A percentile compares a stretch with the other conserved stretches of the same genome.
Conservation (phyloP, 148 eudicot genomes). For the Chenopodium album region DNA sequence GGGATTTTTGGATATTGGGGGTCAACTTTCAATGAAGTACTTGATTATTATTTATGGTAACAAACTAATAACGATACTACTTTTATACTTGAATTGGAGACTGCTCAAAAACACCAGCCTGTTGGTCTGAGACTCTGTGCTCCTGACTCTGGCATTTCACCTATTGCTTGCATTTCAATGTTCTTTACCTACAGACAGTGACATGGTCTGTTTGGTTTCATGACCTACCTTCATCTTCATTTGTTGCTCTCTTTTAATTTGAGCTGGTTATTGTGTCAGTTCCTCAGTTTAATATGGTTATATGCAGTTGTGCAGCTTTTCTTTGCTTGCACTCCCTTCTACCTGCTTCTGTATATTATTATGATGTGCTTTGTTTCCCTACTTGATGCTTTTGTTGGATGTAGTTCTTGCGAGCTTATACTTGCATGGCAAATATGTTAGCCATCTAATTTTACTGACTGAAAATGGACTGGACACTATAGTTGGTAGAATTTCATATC, state of each 20-base stretch:
- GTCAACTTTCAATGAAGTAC: not conserved
- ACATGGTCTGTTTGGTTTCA: not conserved
- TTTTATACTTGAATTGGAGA: not conserved
- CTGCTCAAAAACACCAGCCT: not conserved
- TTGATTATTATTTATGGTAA: not conserved
- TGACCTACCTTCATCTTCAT: not conserved
- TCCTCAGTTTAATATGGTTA: not conserved
- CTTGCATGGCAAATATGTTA: no score
- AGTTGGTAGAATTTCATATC: constrained; percentile 11
- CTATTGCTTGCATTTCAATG: not conserved
- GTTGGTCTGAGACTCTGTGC: not conserved
- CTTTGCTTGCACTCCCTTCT: not conserved
- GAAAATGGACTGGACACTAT: not conserved
- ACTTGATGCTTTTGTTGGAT: not conserved
- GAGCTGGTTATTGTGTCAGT: not conserved
- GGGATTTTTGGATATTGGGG: not conserved
- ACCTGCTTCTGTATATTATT: not conserved
- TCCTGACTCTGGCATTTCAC: not conserved
- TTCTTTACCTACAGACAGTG: not conserved
- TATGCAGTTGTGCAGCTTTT: not conserved
- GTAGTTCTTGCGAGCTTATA: not conserved
- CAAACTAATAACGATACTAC: not conserved
- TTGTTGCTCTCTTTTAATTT: not conserved
- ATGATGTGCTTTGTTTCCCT: not conserved
- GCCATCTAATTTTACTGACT: not conserved